Base-by-base conservation (phyloP, 805 yeast genomes). In the Maudiozyma bulderi region DNA sequence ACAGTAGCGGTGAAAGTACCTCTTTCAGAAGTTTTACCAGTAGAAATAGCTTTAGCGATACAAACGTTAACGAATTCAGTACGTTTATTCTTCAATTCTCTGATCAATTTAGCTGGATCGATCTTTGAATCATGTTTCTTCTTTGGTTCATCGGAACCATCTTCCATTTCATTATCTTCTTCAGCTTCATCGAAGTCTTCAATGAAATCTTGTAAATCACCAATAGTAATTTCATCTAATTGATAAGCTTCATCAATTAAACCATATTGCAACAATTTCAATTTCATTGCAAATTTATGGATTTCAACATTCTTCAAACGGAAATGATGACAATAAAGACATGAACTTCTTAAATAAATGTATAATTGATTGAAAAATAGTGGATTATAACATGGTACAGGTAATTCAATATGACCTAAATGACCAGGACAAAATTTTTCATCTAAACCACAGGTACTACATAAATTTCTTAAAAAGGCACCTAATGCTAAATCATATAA, bases 401-500 rank as follows among this genome's bases (percentile, higher is more conserved):
- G 99, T 54, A 93, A 76, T 66, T 91, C 97, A 54, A 93, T 89
- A 67, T 93, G 99, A 52, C 99, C 99, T 67, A 89, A 88, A 67
- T 93, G 99, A 44, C 99, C 99, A 4, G 97, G 97, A 72, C 99
- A 93, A 58, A 80, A 82, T 62, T 84, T 81, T 57, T 91, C 97
- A 65, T 90, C 96, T 53, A 91, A 74, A 15, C 98, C 96, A 77
- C 99, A 93, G 1, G 98, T 91, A 26, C 93, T 77, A 78, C 99
- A 89, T 50, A 86, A 74, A 65, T 91, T 87, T 61, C 83, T 77
- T 53, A 88, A 73, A 61, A 89, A 93, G 0, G 99, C 98, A 56
- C 99, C 99, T 40, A 93, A 72, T n/a, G 96, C 81, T 53, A 91
- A 76, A 69, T 93, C 99, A 61, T 93, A 93, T 34, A 93, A 73